Conservation (phyloP, 164 flowering plant species). For the Vitis rupestris region DNA sequence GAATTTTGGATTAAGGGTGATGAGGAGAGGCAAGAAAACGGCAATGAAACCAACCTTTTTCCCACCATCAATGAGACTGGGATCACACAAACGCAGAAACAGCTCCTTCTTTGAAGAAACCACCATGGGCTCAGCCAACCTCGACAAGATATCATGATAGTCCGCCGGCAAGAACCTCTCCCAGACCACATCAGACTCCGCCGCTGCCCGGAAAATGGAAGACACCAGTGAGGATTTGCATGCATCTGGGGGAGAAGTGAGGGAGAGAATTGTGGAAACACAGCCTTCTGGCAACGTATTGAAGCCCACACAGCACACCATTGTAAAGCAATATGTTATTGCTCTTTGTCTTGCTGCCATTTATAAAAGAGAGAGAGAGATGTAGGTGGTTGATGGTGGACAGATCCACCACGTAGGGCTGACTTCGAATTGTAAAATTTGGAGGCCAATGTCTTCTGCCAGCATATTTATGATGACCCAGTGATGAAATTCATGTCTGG, state of each 20-base stretch:
- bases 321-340: too few relatives aligned
- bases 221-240: conserved; percentile 32
- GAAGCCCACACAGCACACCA: background rate
- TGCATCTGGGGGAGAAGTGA: conserved; percentile 42
- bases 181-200: conserved; percentile 42
- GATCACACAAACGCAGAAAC: conserved; percentile 26
- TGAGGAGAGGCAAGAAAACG: too few relatives aligned
- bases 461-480: too few relatives aligned
- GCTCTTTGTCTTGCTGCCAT: too few relatives aligned
- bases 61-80: conserved; percentile 34
- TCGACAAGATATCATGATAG: conserved; percentile 21
- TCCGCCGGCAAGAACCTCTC: conserved; percentile 39
- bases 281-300: conserved; percentile 38
- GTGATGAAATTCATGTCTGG: too few relatives aligned
- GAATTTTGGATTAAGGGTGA: too few relatives aligned
- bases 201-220: conserved; percentile 23
- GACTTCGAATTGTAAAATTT: too few relatives aligned
- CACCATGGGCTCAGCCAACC: background rate
- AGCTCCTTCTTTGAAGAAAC: conserved; percentile 40
- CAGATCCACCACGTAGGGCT: too few relatives aligned
- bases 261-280: conserved; percentile 24
- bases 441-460: too few relatives aligned
- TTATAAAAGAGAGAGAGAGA: too few relatives aligned
- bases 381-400: too few relatives aligned
- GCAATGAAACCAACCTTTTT: conserved; percentile 19